Base-by-base conservation (phyloP, 202 grass and related monocot species). In the Digitaria exilis region DNA sequence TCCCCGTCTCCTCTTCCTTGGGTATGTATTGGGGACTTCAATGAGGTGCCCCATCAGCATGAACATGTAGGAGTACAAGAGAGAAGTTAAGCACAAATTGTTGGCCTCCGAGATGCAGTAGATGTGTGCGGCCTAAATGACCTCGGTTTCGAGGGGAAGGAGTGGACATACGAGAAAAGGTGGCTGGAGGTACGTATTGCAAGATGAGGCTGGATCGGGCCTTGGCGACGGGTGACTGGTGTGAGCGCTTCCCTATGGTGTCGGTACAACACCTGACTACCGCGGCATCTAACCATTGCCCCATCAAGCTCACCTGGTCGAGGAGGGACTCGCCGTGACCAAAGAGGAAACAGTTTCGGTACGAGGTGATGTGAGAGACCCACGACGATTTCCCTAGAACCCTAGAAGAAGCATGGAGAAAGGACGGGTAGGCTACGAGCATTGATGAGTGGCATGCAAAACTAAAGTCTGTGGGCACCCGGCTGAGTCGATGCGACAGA, bases 381-480 rank as follows among this genome's bases (percentile, higher is more conserved):
- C 54, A 57, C 11, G n/a, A 9, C 0, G 54, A 57, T 0, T 57
- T 57, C 4, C 1, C 21, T 5, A 0, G n/a, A 2, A 24, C 1
- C 8, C 2, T 21, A 1, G 6, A 2, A 1, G 4, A 52, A 1
- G 0, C 4, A 6, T 50, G 48, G 48, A 1, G 6, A 5, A 2
- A 2, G 5, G 5, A 21, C 1, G 50, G 50, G 5, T 21, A 6
- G 1, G 18, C 17, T 0, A 7, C 2, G 0, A 51, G 5, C 1
- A 0, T 51, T 2, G 0, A 51, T 0, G 49, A 6, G 1, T 17
- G 18, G 50, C 50, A 52, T 16, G 0, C 1, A 1, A 52, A 52
- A 6, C 17, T 52, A 0, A 9, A 16, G 1, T 0, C 4, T 0
- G 50, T 21, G 1, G 6, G 5, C 0, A 2, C 0, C 1, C 0